These are phyloP conservation scores for Verticillium alfalfae DNA, from an alignment of 2,329 filamentous ascomycete genomes.

Conservation along the genomic window DNA sequence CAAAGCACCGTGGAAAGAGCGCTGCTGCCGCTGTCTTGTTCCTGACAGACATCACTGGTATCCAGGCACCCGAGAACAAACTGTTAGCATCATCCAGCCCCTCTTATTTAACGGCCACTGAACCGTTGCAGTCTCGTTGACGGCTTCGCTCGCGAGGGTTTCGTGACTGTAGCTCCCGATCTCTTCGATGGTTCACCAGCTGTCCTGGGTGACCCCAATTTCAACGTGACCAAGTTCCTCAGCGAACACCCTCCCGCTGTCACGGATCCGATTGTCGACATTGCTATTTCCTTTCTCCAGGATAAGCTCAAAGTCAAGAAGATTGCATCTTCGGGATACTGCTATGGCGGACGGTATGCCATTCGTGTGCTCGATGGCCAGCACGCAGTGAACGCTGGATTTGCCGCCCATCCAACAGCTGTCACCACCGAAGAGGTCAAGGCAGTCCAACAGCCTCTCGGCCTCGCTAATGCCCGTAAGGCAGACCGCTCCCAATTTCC, in stretches of 20 bases:
- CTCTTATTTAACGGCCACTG: too few species aligned
- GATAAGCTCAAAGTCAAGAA: constrained; percentile 41
- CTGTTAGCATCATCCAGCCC: too few species aligned
- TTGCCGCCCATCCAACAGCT: constrained; percentile 57
- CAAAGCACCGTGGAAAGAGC: too few species aligned
- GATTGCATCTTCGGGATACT: constrained; percentile 57
- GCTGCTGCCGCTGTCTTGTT: too few species aligned
- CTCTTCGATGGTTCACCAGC: constrained; percentile 57
- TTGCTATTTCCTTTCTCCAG: constrained; percentile 38
- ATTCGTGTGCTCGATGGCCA: constrained; percentile 46
- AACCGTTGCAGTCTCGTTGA: constrained; percentile 44
- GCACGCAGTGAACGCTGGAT: constrained; percentile 53
- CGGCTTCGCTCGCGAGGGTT: constrained; percentile 61
- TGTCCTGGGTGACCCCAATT: constrained; percentile 25
- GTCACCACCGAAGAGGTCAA: constrained; percentile 55
- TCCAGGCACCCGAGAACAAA: too few species aligned
- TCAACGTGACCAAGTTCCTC: constrained; percentile 35
- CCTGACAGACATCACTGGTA: too few species aligned
- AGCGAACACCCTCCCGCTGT: constrained; percentile 28
- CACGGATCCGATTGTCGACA: constrained; percentile 41
- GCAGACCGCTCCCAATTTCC: constrained; percentile 43
- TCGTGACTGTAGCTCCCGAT: constrained; percentile 60
- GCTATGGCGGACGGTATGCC: constrained; percentile 57
- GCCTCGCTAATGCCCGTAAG: constrained; percentile 56
- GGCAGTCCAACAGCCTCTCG: constrained; percentile 49